Base-by-base conservation (phyloP, 148 eudicot species). In the Persicaria tinctoria region DNA sequence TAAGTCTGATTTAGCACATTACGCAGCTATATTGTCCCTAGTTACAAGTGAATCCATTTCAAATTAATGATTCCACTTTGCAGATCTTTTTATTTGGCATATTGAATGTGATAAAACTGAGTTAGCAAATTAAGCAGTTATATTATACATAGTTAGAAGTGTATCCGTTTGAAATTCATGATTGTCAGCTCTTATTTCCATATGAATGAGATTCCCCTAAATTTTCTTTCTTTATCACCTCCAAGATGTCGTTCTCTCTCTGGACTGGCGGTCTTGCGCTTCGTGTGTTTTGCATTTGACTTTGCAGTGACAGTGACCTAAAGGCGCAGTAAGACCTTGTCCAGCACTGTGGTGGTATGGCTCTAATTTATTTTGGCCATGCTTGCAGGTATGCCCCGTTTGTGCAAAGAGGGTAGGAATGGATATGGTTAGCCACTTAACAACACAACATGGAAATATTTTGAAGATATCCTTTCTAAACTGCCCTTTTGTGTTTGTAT, bases 371-470 rank as follows among this genome's bases (percentile, higher is more conserved):
- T 20, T 60, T 20, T 60, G 66, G 66, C 17, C 12, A 55, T 82
- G 14, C 66, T 54, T 89, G 82, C 92, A 95, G 99, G 89, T 85
- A 48, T 92, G 97, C 83, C 97, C 99, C 41, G 80, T 95, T 66
- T 95, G 99, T 82, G 84, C 87, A 56, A 89, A 86, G 79, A 90
- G 86, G 81, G 92, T 89, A 41, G 97, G 94, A 51, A 82, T 84
- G 77, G 97, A 89, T 76, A 79, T 95, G 86, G 91, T 95, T 78
- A 86, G 87, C 81, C 97, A 95, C 75, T 76, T 92, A 9, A 92
- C 97, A 5, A 76, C 78, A 89, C 92, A 95, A 77, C 97, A 95
- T 76, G 91, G 84, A 57, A 90, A 83, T 80, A 84, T 95, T 76
- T 81, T 95, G 76, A 90, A 85, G 78, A 92, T 92, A 92, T 95